These are phyloP conservation scores for Lagenidium sp. DNA, from an alignment of 352 stramenopile genomes.

Conservation along the genomic window DNA sequence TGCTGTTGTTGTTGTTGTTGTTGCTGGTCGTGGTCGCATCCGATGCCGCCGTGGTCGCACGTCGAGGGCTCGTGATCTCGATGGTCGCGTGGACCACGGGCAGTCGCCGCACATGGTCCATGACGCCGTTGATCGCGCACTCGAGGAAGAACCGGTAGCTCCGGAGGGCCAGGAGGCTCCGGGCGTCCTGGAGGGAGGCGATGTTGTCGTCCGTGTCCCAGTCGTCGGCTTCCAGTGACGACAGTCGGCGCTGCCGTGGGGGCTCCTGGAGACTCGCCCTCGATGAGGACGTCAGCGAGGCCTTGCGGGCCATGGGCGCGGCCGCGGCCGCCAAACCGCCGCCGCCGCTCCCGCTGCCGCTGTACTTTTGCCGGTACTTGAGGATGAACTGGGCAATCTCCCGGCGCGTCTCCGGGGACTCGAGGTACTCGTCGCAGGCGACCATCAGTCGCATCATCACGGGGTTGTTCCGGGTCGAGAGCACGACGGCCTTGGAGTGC, in stretches of 20 bases:
- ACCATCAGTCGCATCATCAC: constrained; percentile 25
- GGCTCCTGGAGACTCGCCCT: background rate
- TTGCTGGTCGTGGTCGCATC: background rate
- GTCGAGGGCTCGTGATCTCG: constrained; percentile 12
- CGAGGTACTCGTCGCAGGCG: constrained; percentile 36
- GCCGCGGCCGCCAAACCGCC: background rate
- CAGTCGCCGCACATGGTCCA: constrained; percentile 26
- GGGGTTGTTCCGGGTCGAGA: constrained; percentile 17
- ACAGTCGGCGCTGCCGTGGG: too few species aligned
- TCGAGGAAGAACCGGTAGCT: constrained; percentile 74
- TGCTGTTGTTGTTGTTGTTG: background rate
- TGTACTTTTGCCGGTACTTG: constrained; percentile 52
- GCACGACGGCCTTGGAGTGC: constrained; percentile 13
- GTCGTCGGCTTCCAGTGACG: background rate
- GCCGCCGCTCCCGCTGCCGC: background rate
- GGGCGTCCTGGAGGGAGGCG: constrained; percentile 27
- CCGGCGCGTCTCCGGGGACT: constrained; percentile 24
- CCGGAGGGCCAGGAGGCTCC: constrained; percentile 49
- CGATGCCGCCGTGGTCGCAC: background rate
- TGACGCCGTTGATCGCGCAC: constrained; percentile 36
- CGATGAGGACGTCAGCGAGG: background rate
- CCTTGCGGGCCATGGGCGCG: background rate
- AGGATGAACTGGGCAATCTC: constrained; percentile 30
- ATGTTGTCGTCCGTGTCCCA: background rate
- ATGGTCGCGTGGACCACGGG: constrained; percentile 7